Evolutionary conservation across 176 grass and related monocot species (phyloP).

Genomic region (Microstegium vimineum): DNA sequence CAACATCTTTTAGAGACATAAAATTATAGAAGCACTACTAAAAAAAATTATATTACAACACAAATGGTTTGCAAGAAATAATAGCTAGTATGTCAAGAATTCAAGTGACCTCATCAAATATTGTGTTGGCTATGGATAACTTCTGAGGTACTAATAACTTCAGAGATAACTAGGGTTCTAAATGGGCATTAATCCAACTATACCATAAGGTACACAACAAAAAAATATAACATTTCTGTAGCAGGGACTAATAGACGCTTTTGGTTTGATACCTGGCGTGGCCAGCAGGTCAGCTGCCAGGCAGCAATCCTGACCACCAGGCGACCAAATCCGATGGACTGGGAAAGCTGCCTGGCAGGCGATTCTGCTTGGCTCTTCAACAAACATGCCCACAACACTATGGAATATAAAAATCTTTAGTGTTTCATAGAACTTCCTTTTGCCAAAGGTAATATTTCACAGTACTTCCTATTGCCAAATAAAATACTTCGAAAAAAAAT

Average conservation of each 20-base stretch:
- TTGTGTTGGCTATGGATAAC: background rate
- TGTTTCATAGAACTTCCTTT: background rate
- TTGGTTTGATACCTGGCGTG: background rate
- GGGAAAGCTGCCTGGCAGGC: background rate
- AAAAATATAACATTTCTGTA: background rate
- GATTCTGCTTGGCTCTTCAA: background rate
- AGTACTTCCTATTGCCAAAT: background rate
- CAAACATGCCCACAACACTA: background rate
- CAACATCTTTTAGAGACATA: background rate
- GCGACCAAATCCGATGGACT: background rate
- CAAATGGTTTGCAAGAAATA: background rate
- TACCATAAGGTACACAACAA: background rate
- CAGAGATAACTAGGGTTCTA: background rate
- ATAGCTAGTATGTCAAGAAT: background rate
- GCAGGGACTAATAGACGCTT: background rate
- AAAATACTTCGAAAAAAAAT: background rate
- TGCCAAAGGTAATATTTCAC: background rate
- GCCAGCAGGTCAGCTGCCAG: background rate
- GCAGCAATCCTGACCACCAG: background rate
- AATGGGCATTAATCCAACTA: background rate
- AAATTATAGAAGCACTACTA: background rate
- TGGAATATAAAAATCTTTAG: background rate
- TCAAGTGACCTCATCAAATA: constrained; percentile 13
- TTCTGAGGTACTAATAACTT: background rate
- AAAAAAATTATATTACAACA: background rate